A percentile compares a stretch with the other conserved stretches of the same genome.
phyloP scores from a whole-genome alignment of 768 basidiomycete species.

The Mycena maculata region DNA sequence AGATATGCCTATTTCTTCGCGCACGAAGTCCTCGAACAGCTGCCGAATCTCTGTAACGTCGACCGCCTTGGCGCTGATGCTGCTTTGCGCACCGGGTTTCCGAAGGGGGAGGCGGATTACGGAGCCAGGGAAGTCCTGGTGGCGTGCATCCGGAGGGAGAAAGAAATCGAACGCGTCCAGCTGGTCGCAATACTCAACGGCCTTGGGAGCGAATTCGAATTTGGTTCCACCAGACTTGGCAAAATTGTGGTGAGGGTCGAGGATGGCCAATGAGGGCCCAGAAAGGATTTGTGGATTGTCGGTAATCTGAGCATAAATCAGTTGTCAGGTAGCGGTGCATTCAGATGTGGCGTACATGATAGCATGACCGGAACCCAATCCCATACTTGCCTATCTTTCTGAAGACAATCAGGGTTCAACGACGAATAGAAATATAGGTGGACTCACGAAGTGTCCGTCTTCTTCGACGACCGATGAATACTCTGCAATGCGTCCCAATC shows the following conservation, averaged over 20 bases:
- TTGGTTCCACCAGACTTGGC: constrained; percentile 45
- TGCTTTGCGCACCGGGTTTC: constrained; percentile 38
- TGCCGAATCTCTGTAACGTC: constrained; percentile 45
- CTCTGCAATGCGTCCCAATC: constrained; percentile 60
- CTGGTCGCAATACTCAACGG: constrained; percentile 44
- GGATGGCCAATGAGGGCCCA: constrained; percentile 49
- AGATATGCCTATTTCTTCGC: constrained; percentile 51
- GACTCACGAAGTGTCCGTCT: constrained; percentile 54
- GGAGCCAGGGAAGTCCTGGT: constrained; percentile 49
- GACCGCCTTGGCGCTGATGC: constrained; percentile 50
- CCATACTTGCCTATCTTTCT: constrained; percentile 68
- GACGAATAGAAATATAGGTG: constrained; percentile 1
- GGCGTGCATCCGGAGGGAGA: constrained; percentile 29
- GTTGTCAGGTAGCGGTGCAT: neutral
- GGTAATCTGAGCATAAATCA: constrained; percentile 50
- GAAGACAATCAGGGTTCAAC: constrained; percentile 9
- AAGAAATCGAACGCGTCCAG: constrained; percentile 46
- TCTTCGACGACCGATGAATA: constrained; percentile 60
- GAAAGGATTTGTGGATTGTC: constrained; percentile 64
- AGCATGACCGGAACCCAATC: constrained; percentile 62
- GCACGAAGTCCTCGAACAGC: constrained; percentile 55
- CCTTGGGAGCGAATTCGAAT: constrained; percentile 42
- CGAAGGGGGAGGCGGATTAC: constrained; percentile 62
- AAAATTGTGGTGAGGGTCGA: constrained; percentile 55
- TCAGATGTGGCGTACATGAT: constrained; percentile 51